Evolutionary conservation across 306 rosid genomes (phyloP).

Genomic region (Acacia melanoxylon): DNA sequence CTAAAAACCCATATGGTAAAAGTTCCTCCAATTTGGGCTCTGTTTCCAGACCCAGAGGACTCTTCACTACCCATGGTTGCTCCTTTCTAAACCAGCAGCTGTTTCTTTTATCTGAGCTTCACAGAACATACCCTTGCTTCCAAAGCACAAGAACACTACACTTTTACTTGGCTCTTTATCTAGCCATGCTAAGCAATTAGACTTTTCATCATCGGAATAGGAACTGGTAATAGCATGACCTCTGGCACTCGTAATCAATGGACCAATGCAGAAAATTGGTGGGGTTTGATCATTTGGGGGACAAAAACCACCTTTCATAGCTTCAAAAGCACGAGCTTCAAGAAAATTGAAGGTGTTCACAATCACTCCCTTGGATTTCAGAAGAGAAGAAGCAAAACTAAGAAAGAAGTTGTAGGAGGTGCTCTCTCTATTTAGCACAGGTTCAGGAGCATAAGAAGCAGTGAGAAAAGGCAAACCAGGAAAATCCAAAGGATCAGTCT

Average conservation of each 20-base stretch:
- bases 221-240: neutral
- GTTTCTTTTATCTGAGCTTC: constrained; percentile 38
- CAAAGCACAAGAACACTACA: constrained; percentile 52
- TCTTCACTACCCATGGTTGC: constrained; percentile 49
- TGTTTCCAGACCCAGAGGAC: constrained; percentile 7
- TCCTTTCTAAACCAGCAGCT: constrained; percentile 49
- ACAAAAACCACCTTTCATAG: constrained; percentile 15
- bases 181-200: neutral
- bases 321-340: neutral
- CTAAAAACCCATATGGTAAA: constrained; percentile 41
- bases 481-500: neutral
- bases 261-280: constrained; percentile 26
- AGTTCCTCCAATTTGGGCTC: constrained; percentile 36
- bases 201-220: neutral
- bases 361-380: constrained; percentile 11
- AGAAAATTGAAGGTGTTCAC: constrained; percentile 22
- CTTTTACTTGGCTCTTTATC: constrained; percentile 38
- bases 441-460: constrained; percentile 15
- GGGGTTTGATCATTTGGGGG: constrained; percentile 7
- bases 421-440: constrained; percentile 4
- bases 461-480: constrained; percentile 19
- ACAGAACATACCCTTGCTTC: constrained; percentile 49
- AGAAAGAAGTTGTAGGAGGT: constrained; percentile 1
- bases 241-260: constrained; percentile 26
- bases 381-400: neutral